Evolutionary conservation across 2,329 filamentous ascomycete genomes (phyloP).

Genomic region (Neurospora sp.): DNA sequence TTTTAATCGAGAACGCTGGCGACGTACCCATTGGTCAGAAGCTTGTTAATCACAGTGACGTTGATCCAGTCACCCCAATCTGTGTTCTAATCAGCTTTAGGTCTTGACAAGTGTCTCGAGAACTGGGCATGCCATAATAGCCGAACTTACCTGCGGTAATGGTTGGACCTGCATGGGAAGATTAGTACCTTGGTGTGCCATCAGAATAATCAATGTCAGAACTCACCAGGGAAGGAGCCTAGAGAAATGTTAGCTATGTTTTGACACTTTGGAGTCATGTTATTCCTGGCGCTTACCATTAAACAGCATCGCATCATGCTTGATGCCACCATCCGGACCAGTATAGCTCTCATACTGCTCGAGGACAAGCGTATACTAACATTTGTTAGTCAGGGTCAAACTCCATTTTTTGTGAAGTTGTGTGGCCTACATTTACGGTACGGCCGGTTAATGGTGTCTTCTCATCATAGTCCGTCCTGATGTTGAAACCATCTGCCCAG

Average conservation of each 20-base stretch:
- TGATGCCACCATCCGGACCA: conserved; percentile 7
- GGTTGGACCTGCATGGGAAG: conserved; percentile 36
- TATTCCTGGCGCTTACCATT: conserved; percentile 16
- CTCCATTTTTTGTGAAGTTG: not conserved
- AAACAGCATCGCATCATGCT: conserved; percentile 9
- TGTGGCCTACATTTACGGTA: not conserved
- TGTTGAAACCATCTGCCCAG: conserved; percentile 6
- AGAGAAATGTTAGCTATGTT: not conserved
- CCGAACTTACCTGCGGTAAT: conserved; percentile 26
- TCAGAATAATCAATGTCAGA: not conserved
- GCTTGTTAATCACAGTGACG: conserved; percentile 51
- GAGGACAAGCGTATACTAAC: conserved; percentile 6
- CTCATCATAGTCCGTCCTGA: conserved; percentile 7
- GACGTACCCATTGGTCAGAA: conserved; percentile 25
- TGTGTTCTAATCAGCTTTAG: conserved; percentile 17
- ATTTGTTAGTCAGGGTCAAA: not conserved
- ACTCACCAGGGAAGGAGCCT: conserved; percentile 14
- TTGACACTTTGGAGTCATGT: not conserved
- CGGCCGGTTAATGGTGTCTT: conserved; percentile 4
- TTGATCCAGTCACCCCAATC: conserved; percentile 36
- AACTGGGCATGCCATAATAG: not conserved
- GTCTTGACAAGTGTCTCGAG: not conserved
- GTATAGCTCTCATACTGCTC: conserved; percentile 7
- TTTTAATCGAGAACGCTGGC: not conserved
- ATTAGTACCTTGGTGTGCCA: not conserved